phyloP scores from a whole-genome alignment of 768 basidiomycete genomes.

The Kwoniella pini region DNA sequence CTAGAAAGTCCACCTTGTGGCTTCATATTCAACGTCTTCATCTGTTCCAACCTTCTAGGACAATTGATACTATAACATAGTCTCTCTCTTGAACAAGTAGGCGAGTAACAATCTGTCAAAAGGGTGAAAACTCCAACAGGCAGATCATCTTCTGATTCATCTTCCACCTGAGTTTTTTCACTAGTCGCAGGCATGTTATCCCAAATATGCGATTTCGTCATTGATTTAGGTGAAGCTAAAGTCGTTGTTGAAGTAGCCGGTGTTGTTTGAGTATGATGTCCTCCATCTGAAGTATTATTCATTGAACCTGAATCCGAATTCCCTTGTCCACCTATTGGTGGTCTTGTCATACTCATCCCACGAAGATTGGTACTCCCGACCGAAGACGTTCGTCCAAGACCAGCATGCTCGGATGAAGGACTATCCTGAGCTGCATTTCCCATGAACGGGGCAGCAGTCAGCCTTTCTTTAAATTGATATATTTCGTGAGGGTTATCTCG shows the following conservation, averaged over 20 bases:
- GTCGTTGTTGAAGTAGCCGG: slow-evolving; percentile 46
- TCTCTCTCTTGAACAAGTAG: slow-evolving; percentile 89
- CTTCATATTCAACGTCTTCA: slow-evolving; percentile 90
- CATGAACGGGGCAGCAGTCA: slow-evolving; percentile 78
- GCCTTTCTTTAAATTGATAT: slow-evolving; percentile 84
- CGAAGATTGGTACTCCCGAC: slow-evolving; percentile 18
- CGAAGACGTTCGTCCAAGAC: slow-evolving; percentile 22
- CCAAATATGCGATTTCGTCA: slow-evolving; percentile 21
- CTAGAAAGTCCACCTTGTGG: slow-evolving; percentile 84
- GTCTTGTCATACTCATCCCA: not conserved
- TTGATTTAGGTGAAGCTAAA: slow-evolving; percentile 29
- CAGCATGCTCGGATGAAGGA: slow-evolving; percentile 40
- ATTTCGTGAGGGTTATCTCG: slow-evolving; percentile 84
- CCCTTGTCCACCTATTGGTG: slow-evolving; percentile 3
- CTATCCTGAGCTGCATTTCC: slow-evolving; percentile 53
- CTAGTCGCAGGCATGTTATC: not conserved
- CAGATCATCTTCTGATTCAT: slow-evolving; percentile 57
- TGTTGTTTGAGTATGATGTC: slow-evolving; percentile 27
- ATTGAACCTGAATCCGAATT: slow-evolving; percentile 29
- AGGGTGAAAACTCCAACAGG: slow-evolving; percentile 95
- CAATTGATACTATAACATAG: slow-evolving; percentile 99
- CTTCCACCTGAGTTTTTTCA: slow-evolving; percentile 33
- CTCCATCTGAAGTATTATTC: slow-evolving; percentile 29
- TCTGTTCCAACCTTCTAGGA: slow-evolving; percentile 89
- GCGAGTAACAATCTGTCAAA: slow-evolving; percentile 95